Base-by-base conservation (phyloP, 176 grass and related monocot genomes). In the Carex littledalei region DNA sequence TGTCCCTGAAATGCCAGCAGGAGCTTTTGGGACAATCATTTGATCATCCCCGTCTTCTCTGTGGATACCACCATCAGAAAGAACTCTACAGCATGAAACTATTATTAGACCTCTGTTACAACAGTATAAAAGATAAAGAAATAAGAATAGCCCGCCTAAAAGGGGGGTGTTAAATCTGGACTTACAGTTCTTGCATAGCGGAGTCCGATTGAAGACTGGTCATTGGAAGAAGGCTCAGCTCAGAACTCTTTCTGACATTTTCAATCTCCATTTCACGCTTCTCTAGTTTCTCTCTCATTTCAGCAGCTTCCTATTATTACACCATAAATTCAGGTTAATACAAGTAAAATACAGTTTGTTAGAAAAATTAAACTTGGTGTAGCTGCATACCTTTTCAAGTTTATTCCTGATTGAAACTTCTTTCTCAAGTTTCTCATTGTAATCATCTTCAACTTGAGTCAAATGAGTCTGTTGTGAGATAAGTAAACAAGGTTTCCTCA, bases 371-470 rank as follows among this genome's bases (percentile, higher is more conserved):
- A 18, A 80, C 37, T 67, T 56, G 66, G 29, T 57, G 12, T 26
- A 74, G 22, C 34, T 53, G 20, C 6, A 59, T 85, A 99, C 96
- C 87, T 88, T 94, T 84, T 99, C 96, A 86, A 91, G 80, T 76
- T 90, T 87, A 62, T 71, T 89, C 87, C 92, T 90, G 22, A 81
- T 55, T 62, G 88, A 91, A 49, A 71, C 45, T 89, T 99, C 96
- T 22, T 88, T 92, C 88, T 90, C 93, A 67, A 99, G 90, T 67
- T 91, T 95, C 78, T 94, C 91, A 86, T 95, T 99, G 87, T 94
- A 92, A 78, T 95, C 96, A 84, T 94, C 89, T 94, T 99, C 93
- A 81, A 94, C 90, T 88, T 99, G 96, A 73, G 85, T 85, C 80
- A 94, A 32, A 88, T 99, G 96, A 82, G 91, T 91, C 96, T 99